Evolutionary conservation across 805 yeast species (phyloP).

Genomic region (Ogataea nonfermentans): DNA sequence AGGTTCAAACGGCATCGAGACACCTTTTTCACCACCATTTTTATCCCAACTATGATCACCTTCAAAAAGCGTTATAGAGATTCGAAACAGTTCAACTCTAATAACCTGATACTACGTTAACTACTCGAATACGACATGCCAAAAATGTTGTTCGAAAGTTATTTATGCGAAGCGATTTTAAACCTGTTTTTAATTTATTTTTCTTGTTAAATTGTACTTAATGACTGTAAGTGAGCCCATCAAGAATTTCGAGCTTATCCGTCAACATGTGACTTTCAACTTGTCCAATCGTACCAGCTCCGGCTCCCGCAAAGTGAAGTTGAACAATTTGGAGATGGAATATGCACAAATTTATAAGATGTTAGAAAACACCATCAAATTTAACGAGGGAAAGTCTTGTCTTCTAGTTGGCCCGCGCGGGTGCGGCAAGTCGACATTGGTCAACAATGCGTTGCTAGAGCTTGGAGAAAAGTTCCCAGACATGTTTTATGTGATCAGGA

Average conservation of each 20-base stretch:
- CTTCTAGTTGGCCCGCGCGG: conserved; percentile 78
- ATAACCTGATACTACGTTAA: no score
- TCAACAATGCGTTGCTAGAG: conserved; percentile 53
- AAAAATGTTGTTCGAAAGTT: no score
- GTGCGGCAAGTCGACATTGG: conserved; percentile 67
- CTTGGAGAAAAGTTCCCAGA: conserved; percentile 42
- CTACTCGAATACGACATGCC: no score
- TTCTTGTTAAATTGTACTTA: not conserved
- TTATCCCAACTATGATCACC: no score
- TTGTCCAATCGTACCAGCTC: conserved; percentile 22
- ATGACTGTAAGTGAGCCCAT: conserved; percentile 9
- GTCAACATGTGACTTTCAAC: conserved; percentile 14
- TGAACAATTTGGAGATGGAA: conserved; percentile 39
- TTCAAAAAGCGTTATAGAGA: no score
- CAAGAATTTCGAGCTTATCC: not conserved
- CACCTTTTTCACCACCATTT: no score
- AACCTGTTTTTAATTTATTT: not conserved
- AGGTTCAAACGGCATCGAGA: no score
- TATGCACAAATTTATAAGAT: conserved; percentile 53
- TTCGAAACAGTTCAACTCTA: no score
- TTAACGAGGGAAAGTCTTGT: conserved; percentile 78
- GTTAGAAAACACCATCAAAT: conserved; percentile 61
- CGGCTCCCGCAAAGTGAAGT: conserved; percentile 15
- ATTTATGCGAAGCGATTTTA: no score
- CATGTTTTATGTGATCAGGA: conserved; percentile 58